Evolutionary conservation across 2,329 filamentous ascomycete genomes (phyloP).

Genomic region (Torrubiellomyces zombiae): DNA sequence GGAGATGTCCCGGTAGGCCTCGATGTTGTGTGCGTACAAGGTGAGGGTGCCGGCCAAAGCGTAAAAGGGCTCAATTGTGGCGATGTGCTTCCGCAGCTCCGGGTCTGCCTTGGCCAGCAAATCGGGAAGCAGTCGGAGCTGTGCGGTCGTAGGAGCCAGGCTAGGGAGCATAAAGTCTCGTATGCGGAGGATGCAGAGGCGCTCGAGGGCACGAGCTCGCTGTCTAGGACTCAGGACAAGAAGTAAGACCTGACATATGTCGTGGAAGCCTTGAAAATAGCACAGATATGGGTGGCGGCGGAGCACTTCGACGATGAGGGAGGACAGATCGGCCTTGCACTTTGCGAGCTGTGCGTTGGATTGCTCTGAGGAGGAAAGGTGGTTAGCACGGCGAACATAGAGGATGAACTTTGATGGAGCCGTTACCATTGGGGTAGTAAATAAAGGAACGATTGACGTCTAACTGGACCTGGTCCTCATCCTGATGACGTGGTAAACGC

Average conservation of each 20-base stretch:
- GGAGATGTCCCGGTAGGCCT: slow-evolving; percentile 74
- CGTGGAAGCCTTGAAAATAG: slow-evolving; percentile 98
- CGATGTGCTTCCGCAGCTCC: slow-evolving; percentile 57
- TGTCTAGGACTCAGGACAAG: slow-evolving; percentile 55
- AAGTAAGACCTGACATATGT: slow-evolving; percentile 91
- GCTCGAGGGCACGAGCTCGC: slow-evolving; percentile 49
- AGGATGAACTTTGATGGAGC: background rate
- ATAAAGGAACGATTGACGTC: slow-evolving; percentile 96
- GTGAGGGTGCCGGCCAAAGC: slow-evolving; percentile 87
- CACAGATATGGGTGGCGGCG: slow-evolving; percentile 67
- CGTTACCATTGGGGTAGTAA: slow-evolving; percentile 70
- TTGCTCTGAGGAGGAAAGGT: slow-evolving; percentile 33
- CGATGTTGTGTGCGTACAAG: slow-evolving; percentile 91
- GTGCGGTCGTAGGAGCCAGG: slow-evolving; percentile 61
- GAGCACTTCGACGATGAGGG: slow-evolving; percentile 66
- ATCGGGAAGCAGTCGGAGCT: slow-evolving; percentile 74
- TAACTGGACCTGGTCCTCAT: slow-evolving; percentile 81
- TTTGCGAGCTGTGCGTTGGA: slow-evolving; percentile 49
- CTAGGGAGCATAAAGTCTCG: slow-evolving; percentile 95
- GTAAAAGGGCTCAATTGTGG: slow-evolving; percentile 71
- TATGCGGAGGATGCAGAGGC: slow-evolving; percentile 80
- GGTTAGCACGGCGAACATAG: background rate
- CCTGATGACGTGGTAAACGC: slow-evolving; percentile 55
- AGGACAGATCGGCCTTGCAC: slow-evolving; percentile 61
- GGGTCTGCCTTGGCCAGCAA: slow-evolving; percentile 61